phyloP scores from a whole-genome alignment of 2,329 filamentous ascomycete species.

The Myriosclerotinia scirpicola region DNA sequence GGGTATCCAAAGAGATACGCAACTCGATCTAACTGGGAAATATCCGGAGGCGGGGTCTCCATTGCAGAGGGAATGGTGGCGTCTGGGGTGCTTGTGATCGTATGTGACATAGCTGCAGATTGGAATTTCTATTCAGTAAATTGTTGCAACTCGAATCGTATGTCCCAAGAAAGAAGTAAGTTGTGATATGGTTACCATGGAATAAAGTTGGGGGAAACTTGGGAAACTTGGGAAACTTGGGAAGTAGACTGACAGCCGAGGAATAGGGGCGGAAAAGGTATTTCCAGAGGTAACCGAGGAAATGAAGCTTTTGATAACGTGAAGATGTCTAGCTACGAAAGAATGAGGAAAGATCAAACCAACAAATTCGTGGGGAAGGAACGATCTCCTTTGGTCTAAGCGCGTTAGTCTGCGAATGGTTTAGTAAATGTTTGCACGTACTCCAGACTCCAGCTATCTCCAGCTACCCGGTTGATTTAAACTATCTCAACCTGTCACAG shows the following conservation, averaged over 20 bases:
- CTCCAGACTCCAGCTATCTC: neutral
- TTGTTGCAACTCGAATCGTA: constrained; percentile 8
- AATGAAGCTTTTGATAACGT: constrained; percentile 6
- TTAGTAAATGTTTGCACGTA: neutral
- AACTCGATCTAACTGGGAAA: constrained; percentile 32
- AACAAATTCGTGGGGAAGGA: neutral
- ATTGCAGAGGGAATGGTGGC: constrained; percentile 20
- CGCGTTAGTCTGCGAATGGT: neutral
- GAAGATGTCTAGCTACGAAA: neutral
- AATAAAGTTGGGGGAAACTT: neutral
- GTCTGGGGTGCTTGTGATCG: constrained; percentile 11
- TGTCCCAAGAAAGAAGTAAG: neutral
- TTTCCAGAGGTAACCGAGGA: constrained; percentile 3
- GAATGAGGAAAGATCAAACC: constrained; percentile 3
- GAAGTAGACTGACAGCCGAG: neutral
- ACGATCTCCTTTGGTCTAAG: constrained; percentile 4
- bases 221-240: neutral
- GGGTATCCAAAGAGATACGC: constrained; percentile 58
- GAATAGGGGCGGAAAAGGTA: neutral
- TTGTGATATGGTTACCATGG: neutral
- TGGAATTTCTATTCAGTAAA: neutral
- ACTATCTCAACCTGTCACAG: neutral
- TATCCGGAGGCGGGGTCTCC: constrained; percentile 29
- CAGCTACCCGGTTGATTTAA: too few species aligned
- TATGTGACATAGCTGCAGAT: constrained; percentile 24